Conservation (phyloP, 2,329 filamentous ascomycete species). For the Ceratocystis harringtonii region DNA sequence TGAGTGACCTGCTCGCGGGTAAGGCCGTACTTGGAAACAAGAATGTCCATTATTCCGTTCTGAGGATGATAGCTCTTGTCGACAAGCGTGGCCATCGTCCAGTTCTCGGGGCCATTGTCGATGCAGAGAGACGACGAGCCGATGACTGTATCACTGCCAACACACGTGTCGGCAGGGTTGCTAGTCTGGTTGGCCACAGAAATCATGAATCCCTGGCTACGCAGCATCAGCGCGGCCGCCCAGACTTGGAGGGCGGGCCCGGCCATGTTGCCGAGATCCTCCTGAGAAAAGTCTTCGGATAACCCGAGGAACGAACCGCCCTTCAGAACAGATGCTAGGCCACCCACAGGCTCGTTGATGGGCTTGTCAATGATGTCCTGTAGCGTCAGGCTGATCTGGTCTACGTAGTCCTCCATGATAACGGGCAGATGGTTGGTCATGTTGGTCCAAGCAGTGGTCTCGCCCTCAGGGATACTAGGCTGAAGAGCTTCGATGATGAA, state of each 20-base stretch:
- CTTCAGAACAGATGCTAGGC: slow-evolving; percentile 11
- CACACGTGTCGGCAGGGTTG: slow-evolving; percentile 6
- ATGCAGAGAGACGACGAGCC: slow-evolving; percentile 8
- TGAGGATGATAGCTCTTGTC: slow-evolving; percentile 11
- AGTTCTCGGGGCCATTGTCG: slow-evolving; percentile 4
- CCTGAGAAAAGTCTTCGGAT: slow-evolving; percentile 17
- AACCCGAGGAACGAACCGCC: slow-evolving; percentile 17
- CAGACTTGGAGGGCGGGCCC: slow-evolving; percentile 12
- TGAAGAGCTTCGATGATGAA: background rate
- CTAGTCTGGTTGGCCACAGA: slow-evolving; percentile 5
- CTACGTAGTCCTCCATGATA: slow-evolving; percentile 13
- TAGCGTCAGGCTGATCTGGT: slow-evolving; percentile 7
- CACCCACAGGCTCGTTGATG: slow-evolving; percentile 11
- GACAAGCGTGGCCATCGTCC: slow-evolving; percentile 10
- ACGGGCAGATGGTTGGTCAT: slow-evolving; percentile 6
- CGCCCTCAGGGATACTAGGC: background rate
- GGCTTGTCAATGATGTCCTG: slow-evolving; percentile 17
- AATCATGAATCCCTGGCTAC: slow-evolving; percentile 15
- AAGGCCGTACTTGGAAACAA: slow-evolving; percentile 16
- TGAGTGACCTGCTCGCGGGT: slow-evolving; percentile 11
- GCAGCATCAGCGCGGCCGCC: slow-evolving; percentile 15
- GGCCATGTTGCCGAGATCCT: slow-evolving; percentile 12
- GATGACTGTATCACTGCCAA: slow-evolving; percentile 5
- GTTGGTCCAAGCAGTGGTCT: slow-evolving; percentile 5
- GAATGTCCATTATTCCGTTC: slow-evolving; percentile 11